These are phyloP conservation scores for Agapanthus africanus DNA, from an alignment of 106 monocot species.

Conservation along the genomic window DNA sequence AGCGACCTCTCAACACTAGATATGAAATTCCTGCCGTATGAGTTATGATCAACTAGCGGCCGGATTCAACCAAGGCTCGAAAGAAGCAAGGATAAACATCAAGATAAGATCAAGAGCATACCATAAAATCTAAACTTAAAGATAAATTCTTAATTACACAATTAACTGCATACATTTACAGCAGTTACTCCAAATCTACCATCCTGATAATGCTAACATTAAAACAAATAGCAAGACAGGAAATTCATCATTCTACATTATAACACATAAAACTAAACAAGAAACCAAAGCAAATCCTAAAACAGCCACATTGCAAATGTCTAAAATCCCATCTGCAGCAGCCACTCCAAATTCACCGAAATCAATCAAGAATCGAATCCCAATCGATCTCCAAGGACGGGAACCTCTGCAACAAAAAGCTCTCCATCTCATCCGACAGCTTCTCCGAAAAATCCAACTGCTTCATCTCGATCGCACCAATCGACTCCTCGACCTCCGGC, in stretches of 20 bases:
- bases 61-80: too few species aligned
- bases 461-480: background rate
- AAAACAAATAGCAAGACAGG: slow-evolving; percentile 14
- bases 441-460: slow-evolving; percentile 15
- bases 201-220: slow-evolving; percentile 1
- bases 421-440: slow-evolving; percentile 19
- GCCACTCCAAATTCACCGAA: background rate
- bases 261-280: background rate
- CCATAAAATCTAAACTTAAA: too few species aligned
- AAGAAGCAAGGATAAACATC: too few species aligned
- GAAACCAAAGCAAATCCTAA: background rate
- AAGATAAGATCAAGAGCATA: too few species aligned
- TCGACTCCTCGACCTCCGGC: background rate
- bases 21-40: too few species aligned
- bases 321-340: slow-evolving; percentile 15
- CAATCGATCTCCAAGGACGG: slow-evolving; percentile 24
- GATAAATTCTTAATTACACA: too few species aligned
- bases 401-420: slow-evolving; percentile 17
- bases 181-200: too few species aligned
- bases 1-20: too few species aligned
- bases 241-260: background rate
- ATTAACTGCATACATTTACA: too few species aligned
- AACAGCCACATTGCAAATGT: slow-evolving; percentile 8
- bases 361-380: slow-evolving; percentile 16
- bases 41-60: too few species aligned